Evolutionary conservation across 139 green algal species (phyloP), one percentile per base, ranked within the genome.

Genomic region (Picochlorum sp.): DNA sequence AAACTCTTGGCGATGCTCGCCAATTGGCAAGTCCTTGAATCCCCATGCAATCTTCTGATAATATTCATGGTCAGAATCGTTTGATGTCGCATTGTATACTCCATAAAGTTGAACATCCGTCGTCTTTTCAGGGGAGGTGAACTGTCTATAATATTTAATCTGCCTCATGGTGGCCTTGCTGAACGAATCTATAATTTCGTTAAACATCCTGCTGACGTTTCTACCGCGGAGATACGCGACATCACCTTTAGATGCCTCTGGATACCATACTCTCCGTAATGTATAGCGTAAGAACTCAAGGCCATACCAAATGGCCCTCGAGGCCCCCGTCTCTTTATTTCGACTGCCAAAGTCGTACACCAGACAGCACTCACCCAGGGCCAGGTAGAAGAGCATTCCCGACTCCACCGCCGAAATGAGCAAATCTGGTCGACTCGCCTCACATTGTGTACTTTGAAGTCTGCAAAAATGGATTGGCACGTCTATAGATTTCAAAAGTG

Each of bases 231-330:
- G 58, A 20, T 65, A 66, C 6, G 18, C 69, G 34, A 46, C n/a
- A 32, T 18, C 23, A 34, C 13, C 64, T 52, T 38, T 50, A 54
- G 23, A 11, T 45, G 32, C 23, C 52, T 62, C 32, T 21, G 18
- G 18, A 9, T 20, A 20, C 57, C 71, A 71, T 28, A 69, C 44
- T n/a, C 49, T 51, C 13, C 62, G 34, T 28, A 75, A 51, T 15
- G 57, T 65, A 32, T 41, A 82, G 18, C 58, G 38, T 13, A 77
- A 32, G 28, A 85, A 87, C 38, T 88, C 81, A 18, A 88, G 64
- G 1, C 84, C 84, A 60, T 86, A 88, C 84, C 86, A 91, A 4
- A 90, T 62, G 1, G 84, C 82, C 4, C 84, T 70, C 0, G 86
- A 78, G 2, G 73, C 67, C 15, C 81, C 83, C 4, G 65, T 67